A percentile compares a stretch with the other conserved stretches of the same genome.
These are phyloP conservation scores for Corynespora cassiicola DNA, from an alignment of 2,329 filamentous ascomycete genomes.

Conservation along the genomic window DNA sequence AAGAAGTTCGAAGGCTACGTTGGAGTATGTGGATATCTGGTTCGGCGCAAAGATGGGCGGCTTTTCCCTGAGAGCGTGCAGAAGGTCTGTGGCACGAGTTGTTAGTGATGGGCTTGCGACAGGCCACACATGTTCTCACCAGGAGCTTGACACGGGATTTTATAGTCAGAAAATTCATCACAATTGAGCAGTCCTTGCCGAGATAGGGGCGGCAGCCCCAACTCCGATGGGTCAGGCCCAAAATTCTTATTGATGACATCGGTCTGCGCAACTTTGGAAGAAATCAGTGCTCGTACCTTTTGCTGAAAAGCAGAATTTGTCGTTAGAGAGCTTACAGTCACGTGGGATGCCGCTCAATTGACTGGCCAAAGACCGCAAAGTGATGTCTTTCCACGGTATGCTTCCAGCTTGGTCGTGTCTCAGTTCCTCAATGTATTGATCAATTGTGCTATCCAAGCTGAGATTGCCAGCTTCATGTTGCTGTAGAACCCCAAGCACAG, in stretches of 20 bases:
- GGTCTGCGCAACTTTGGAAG: slow-evolving; percentile 30
- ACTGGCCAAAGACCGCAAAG: slow-evolving; percentile 49
- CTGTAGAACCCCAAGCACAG: slow-evolving; percentile 38
- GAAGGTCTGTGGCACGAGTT: slow-evolving; percentile 30
- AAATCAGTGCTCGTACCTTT: slow-evolving; percentile 33
- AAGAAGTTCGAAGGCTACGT: slow-evolving; percentile 50
- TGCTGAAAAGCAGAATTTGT: slow-evolving; percentile 15
- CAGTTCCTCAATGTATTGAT: slow-evolving; percentile 41
- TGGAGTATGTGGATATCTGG: slow-evolving; percentile 51
- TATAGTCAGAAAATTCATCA: slow-evolving; percentile 42
- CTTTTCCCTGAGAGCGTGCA: slow-evolving; percentile 35
- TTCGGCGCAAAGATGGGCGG: slow-evolving; percentile 50
- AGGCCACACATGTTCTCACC: slow-evolving; percentile 13
- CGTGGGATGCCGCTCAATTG: slow-evolving; percentile 51
- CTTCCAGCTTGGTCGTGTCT: slow-evolving; percentile 33
- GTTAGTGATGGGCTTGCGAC: slow-evolving; percentile 9
- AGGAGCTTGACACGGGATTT: slow-evolving; percentile 33
- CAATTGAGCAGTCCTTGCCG: slow-evolving; percentile 39
- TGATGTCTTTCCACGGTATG: slow-evolving; percentile 51
- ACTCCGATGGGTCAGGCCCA: slow-evolving; percentile 11
- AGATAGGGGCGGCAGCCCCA: slow-evolving; percentile 45
- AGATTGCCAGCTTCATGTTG: slow-evolving; percentile 42
- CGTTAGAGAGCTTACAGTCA: slow-evolving; percentile 35
- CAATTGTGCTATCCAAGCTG: slow-evolving; percentile 41
- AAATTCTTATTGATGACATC: slow-evolving; percentile 32